Conservation (phyloP, 2,329 filamentous ascomycete species). For the Incumbomyces delicatus region DNA sequence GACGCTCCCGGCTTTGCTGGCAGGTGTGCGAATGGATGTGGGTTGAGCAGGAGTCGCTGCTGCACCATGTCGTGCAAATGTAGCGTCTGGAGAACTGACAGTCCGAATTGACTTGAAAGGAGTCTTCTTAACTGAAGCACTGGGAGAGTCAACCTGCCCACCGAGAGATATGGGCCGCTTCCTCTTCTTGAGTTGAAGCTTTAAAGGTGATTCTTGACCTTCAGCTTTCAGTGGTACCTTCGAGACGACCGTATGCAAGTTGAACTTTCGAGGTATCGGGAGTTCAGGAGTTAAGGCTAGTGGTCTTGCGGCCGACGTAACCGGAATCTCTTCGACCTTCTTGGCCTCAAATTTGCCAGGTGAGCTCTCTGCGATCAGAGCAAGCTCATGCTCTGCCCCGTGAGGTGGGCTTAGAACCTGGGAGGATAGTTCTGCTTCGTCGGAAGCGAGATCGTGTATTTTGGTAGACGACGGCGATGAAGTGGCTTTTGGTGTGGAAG, state of each 20-base stretch:
- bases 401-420: neutral
- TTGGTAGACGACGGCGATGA: neutral
- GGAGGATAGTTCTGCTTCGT: no score
- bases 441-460: no score
- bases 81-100: neutral
- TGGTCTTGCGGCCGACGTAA: neutral
- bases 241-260: slow-evolving; percentile 55
- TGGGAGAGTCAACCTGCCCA: neutral
- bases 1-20: neutral
- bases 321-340: neutral
- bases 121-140: neutral
- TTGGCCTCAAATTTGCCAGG: neutral
- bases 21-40: slow-evolving; percentile 2
- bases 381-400: neutral
- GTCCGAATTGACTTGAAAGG: slow-evolving; percentile 4
- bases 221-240: slow-evolving; percentile 67
- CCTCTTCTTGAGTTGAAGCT: slow-evolving; percentile 26
- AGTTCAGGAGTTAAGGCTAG: neutral
- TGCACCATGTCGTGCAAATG: neutral
- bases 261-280: slow-evolving; percentile 6
- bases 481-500: neutral
- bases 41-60: slow-evolving; percentile 13
- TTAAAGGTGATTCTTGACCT: slow-evolving; percentile 40
- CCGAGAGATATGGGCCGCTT: slow-evolving; percentile 42
- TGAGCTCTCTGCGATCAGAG: neutral